Percentiles rank a stretch among this genome's conserved stretches.
Evolutionary conservation across 305 asterid species (phyloP).

Genomic region (Fraxinus xanthoxyloides): DNA sequence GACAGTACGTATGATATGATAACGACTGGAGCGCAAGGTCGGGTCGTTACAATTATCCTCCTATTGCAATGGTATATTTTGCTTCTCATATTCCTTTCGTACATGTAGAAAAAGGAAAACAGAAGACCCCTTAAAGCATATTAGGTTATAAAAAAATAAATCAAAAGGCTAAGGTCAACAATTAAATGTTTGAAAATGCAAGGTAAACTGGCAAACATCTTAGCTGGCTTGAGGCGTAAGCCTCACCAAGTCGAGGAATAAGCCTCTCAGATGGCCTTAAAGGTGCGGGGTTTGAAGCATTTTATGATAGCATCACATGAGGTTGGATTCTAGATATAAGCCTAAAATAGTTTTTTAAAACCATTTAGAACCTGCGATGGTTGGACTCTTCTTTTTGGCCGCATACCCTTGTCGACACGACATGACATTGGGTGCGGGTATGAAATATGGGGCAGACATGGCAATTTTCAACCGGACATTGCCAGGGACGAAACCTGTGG

Average conservation of each 20-base stretch:
- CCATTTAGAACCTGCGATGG: not conserved
- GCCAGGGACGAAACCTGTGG: too few species aligned
- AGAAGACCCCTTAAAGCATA: not conserved
- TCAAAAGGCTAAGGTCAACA: not conserved
- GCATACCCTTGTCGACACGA: too few species aligned
- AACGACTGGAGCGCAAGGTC: too few species aligned
- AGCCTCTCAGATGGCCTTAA: not conserved
- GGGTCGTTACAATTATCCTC: too few species aligned
- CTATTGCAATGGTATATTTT: not conserved
- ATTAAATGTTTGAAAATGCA: not conserved
- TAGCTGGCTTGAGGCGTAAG: not conserved
- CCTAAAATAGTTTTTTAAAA: not conserved
- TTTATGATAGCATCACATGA: not conserved
- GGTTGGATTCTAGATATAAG: not conserved
- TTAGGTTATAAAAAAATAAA: too few species aligned
- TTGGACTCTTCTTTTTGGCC: too few species aligned
- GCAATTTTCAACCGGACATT: too few species aligned
- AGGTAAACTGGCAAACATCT: not conserved
- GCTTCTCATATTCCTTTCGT: not conserved
- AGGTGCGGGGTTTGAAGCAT: not conserved
- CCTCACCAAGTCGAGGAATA: not conserved
- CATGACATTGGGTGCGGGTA: too few species aligned
- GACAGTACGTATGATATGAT: too few species aligned
- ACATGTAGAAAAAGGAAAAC: not conserved
- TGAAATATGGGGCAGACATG: too few species aligned